Evolutionary conservation across 768 basidiomycete genomes (phyloP).

Genomic region (Trametes coccinea): DNA sequence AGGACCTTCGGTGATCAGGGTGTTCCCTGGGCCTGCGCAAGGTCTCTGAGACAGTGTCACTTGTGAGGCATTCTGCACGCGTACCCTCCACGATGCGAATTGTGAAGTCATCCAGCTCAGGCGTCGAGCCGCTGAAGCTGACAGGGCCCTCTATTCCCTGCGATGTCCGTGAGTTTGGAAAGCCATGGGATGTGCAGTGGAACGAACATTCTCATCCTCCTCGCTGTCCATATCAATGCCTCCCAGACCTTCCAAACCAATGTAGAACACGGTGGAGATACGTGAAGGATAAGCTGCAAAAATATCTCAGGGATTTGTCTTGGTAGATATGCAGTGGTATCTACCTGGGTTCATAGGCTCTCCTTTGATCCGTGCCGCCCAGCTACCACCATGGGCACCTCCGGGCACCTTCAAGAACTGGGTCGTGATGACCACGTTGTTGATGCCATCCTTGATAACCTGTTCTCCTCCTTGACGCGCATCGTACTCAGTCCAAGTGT

Average conservation of each 20-base stretch:
- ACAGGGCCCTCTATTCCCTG: slow-evolving; percentile 78
- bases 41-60: background rate
- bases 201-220: slow-evolving; percentile 70
- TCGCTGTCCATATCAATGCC: slow-evolving; percentile 77
- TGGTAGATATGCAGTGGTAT: background rate
- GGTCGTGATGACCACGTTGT: slow-evolving; percentile 85
- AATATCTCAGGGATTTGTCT: slow-evolving; percentile 27
- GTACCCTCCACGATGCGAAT: slow-evolving; percentile 79
- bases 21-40: slow-evolving; percentile 51
- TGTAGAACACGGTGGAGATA: slow-evolving; percentile 81
- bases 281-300: slow-evolving; percentile 50
- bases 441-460: slow-evolving; percentile 74
- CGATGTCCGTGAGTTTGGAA: slow-evolving; percentile 1
- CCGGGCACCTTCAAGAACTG: slow-evolving; percentile 86
- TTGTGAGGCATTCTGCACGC: slow-evolving; percentile 11
- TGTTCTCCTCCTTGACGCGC: slow-evolving; percentile 84
- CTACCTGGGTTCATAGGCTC: slow-evolving; percentile 70
- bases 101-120: slow-evolving; percentile 80
- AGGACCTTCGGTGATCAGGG: slow-evolving; percentile 51
- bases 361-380: slow-evolving; percentile 84
- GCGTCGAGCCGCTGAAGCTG: slow-evolving; percentile 69
- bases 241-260: slow-evolving; percentile 87
- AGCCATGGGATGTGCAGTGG: slow-evolving; percentile 3
- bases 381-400: slow-evolving; percentile 82
- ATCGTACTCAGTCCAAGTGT: slow-evolving; percentile 89